Evolutionary conservation across 257 asterid species (phyloP), one percentile per base, ranked within the genome.

Genomic region (Scutellaria barbata): DNA sequence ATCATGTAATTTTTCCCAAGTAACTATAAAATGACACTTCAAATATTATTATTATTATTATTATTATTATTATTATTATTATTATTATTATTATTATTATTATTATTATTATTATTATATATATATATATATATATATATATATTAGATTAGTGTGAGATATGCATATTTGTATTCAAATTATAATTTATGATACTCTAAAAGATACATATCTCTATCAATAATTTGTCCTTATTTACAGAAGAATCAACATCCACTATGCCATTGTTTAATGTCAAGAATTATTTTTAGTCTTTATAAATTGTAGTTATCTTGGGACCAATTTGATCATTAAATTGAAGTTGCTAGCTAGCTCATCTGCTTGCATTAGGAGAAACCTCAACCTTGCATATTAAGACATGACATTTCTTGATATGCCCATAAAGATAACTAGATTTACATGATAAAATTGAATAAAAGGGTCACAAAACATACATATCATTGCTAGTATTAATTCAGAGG

Each of bases 261-360:
- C 12, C 56, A 6, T 33, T 7, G 0, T 8, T 8, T 13, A 11
- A 43, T 42, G 42, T 35, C 51, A 64, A 43, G 25, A 22, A 45
- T 46, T n/a, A n/a, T n/a, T n/a, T n/a, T 8, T 64, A 12, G 13
- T 64, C 16, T 20, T 13, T 17, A 30, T 57, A 33, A 14, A 37
- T 61, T 39, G 33, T 6, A n/a, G 51, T 8, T 39, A 5, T 61
- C 14, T 61, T 61, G 18, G 66, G 17, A n/a, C 69, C 40, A 66
- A 47, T 48, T 7, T 30, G 35, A 30, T 10, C 59, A 66, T 13
- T 66, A 37, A 66, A 14, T 59, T 45, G 8, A 51, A 25, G 68
- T 41, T 47, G 52, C 61, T 63, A 53, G 57, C 57, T 53, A 17
- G 5, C 12, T 18, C 73, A 55, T 30, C 63, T 30, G 20, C 43